Base-by-base conservation (phyloP, 169 alveolate species). In the Plasmodium vinckei region DNA sequence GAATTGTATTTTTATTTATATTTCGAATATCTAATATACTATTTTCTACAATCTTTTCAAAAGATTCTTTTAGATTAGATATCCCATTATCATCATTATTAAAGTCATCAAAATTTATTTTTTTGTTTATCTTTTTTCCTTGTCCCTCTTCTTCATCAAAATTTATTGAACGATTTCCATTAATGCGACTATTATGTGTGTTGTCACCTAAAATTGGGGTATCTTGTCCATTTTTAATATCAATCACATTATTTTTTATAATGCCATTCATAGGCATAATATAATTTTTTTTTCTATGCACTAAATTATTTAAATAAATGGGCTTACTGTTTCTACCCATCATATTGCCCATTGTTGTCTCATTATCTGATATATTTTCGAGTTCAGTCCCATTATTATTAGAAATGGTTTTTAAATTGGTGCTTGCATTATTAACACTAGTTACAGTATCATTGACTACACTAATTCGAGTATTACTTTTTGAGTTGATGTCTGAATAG, bases 11-110 rank as follows among this genome's bases (percentile, higher is more conserved):
- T 21, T 77, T 77, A 25, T 15, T 73, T 27, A 60, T 49, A 13
- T 77, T 77, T 49, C 77, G 71, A 19, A 51, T 27, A 12, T 39
- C 10, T 42, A 42, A 27, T 27, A 77, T 54, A 4, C 65, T 23
- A 15, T 64, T 63, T 10, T 77, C 88, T 12, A 77, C 33, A 12
- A 63, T 7, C 23, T 9, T 15, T 21, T 77, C 88, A 39, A 77
- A 77, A 39, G 63, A 77, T 57, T 63, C 69, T 19, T 42, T 63
- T n/a, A 63, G 23, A 56, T 17, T 6, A 1, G 46, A 15, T 19
- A n/a, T 7, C 19, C 12, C 42, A 13, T 47, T 47, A 21, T 68
- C 19, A 46, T 46, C 23, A 9, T 68, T 4, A n/a, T 64, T 64
- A n/a, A 33, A 33, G 0, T 33, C 42, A 33, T 33, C 42, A 33